Percentiles rank a stretch among this genome's conserved stretches.
Conservation (phyloP, 106 monocot species). For the Dioscorea alata region DNA sequence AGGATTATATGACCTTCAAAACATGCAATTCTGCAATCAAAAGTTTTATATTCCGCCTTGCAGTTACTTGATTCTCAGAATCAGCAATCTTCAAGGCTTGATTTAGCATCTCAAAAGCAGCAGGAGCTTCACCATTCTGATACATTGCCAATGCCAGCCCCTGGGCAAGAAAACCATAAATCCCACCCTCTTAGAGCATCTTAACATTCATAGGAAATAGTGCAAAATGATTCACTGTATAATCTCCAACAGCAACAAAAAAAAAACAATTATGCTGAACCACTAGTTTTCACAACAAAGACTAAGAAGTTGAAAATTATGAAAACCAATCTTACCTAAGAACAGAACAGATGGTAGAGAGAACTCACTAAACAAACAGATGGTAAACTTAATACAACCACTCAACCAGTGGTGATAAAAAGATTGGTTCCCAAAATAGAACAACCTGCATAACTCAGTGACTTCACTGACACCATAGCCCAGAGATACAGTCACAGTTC, state of each 20-base stretch:
- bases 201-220: too few species aligned
- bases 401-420: too few species aligned
- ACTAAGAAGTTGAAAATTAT: background rate
- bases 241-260: too few species aligned
- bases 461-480: too few species aligned
- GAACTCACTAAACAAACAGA: too few species aligned
- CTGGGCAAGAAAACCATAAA: conserved; percentile 22
- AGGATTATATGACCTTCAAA: conserved; percentile 68
- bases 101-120: conserved; percentile 67
- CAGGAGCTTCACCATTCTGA: conserved; percentile 63
- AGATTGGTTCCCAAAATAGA: too few species aligned
- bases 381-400: too few species aligned
- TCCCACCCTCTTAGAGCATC: background rate
- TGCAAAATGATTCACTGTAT: too few species aligned
- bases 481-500: too few species aligned
- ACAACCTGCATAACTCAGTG: too few species aligned
- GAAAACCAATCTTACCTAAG: background rate
- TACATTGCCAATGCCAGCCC: conserved; percentile 85
- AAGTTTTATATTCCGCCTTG: conserved; percentile 74
- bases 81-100: conserved; percentile 69
- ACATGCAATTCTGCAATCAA: conserved; percentile 93
- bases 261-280: too few species aligned
- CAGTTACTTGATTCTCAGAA: conserved; percentile 67
- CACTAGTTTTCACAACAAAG: too few species aligned
- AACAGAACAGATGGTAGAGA: background rate